Base-by-base conservation (phyloP, 805 yeast species). In the Nakazawaea siamensis region DNA sequence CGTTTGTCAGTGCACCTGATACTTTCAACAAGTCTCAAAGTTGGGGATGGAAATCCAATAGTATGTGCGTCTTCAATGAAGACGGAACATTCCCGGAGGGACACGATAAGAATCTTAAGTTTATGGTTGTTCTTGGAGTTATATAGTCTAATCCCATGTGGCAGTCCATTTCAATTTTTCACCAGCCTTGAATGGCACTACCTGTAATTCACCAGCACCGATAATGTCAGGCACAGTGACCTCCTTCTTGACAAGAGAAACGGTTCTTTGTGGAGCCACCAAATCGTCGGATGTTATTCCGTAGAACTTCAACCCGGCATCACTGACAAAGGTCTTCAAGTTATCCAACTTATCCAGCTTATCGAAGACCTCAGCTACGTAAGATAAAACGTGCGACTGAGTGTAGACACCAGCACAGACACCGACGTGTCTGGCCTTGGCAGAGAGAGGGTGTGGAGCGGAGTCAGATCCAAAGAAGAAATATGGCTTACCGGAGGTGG, bases 401-500 rank as follows among this genome's bases (percentile, higher is more conserved):
- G 97, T 84, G 59, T 73, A 92, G 7, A 92, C 96, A 51, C 99
- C 99, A n/a, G 99, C 99, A 50, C 97, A 86, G 13, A 90, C 97
- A 16, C 88, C 90, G 24, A 66, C 62, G 45, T 76, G 86, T 41
- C 70, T 79, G 18, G 84, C 67, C 58, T 94, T 94, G 40, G 77
- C 77, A 43, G 73, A 72, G 18, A 84, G 51, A 6, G 96, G 94
- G 55, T 92, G 98, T 18, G 98, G 99, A 20, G 99, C 99, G 16
- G 96, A 85, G 56, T 92, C 99, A 1, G 96, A 84, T 5, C 99
- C 99, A 52, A 88, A 92, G 64, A 92, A 85, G 57, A 88, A 92
- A 65, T 78, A 88, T 27, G 94, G 85, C 46, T 81, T 77, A 4
- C 97, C 97, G 1, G 92, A 77, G 7, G 83, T 78, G 2, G 97